Conservation (phyloP, 192 early-diverging fungal species). For the Lunasporangiospora selenospora region DNA sequence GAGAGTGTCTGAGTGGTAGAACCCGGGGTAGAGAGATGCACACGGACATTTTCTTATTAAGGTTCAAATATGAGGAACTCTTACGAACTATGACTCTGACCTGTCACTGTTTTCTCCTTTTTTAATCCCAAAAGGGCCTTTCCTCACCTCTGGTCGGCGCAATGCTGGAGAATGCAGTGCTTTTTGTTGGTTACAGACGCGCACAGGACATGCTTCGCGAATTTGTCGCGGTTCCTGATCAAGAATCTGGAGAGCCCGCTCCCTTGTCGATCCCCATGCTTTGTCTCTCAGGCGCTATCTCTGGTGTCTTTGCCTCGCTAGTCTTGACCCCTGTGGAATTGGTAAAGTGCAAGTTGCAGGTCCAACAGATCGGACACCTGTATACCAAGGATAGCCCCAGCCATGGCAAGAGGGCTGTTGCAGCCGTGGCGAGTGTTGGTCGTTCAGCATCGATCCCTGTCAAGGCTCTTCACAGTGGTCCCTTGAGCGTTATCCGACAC, state of each 20-base stretch:
- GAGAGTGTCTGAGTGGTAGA: no score
- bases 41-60: no score
- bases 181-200: conserved; percentile 89
- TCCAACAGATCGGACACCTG: conserved; percentile 67
- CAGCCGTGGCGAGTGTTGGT: no score
- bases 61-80: no score
- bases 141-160: conserved; percentile 91
- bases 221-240: conserved; percentile 36
- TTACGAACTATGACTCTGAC: not conserved
- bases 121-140: conserved; percentile 74
- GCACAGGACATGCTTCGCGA: conserved; percentile 77
- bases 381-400: conserved; percentile 18
- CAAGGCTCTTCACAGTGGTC: conserved; percentile 47
- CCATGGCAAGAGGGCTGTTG: conserved; percentile 7
- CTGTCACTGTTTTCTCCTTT: not conserved
- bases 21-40: no score
- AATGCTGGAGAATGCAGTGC: conserved; percentile 92
- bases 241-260: conserved; percentile 24
- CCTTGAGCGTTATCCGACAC: conserved; percentile 53
- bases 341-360: conserved; percentile 96
- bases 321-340: conserved; percentile 95
- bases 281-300: conserved; percentile 80
- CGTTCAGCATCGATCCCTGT: no score
- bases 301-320: conserved; percentile 86
- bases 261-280: conserved; percentile 73